Evolutionary conservation across 768 basidiomycete genomes (phyloP), one percentile per base, ranked within the genome.

Genomic region (Gautieria morchelliformis): DNA sequence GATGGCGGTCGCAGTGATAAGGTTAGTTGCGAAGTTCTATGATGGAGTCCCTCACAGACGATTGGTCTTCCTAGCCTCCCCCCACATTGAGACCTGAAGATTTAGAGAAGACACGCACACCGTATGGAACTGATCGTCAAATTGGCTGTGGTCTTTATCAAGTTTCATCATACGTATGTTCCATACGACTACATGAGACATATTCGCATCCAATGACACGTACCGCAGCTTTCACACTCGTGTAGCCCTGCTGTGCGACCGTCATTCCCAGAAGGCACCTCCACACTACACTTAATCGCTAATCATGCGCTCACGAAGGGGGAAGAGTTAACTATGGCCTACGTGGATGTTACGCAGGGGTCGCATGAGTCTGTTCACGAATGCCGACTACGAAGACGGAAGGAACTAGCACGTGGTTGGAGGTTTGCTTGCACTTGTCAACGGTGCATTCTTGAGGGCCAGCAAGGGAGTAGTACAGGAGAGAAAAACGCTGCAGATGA

Each of bases 351-450:
- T 61, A 70, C 71, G 0, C 79, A 80, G 64, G 79, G 74, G 58
- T 66, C 73, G 1, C 79, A 65, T 27, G 87, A 89, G 69, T 74
- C 74, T 35, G 60, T 66, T 10, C 67, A 70, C 3, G 82, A 84
- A 30, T 80, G 82, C 52, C 75, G 86, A 56, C 74, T 81, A 56
- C 76, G 85, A 45, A 74, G 89, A 61, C 78, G 90, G 33, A 74
- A 76, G 63, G 87, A 89, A 72, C 77, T 93, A 39, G 87, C 80
- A 22, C 77, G 85, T 44, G 89, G 90, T 35, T 93, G 90, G 90
- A 75, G 78, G 58, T 90, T 92, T 66, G 81, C 86, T 11, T 93
- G 90, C 65, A 68, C 72, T 51, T 93, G 90, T 66, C 69, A 74
- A 54, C 78, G 81, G 45, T 92, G 90, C 66, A 65, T 69, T 39